Conservation (phyloP, 148 eudicot species). For the Salicornia ramosissima region DNA sequence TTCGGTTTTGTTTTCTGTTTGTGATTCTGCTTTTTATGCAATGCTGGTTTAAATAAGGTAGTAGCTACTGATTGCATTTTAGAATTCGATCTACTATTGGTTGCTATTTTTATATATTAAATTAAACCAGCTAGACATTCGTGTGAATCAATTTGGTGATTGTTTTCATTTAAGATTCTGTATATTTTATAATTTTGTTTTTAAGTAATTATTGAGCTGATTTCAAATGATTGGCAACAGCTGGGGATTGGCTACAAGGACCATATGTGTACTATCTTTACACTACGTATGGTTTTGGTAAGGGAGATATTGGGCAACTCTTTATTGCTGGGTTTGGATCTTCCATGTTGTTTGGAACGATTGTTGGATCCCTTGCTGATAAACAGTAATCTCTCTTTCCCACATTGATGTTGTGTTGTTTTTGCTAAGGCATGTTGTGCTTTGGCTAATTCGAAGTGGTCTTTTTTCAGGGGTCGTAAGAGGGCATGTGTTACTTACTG, state of each 20-base stretch:
- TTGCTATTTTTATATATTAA: not conserved
- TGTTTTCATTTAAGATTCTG: not conserved
- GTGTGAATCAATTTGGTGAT: not conserved
- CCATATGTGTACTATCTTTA: conserved; percentile 93
- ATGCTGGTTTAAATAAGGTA: not conserved
- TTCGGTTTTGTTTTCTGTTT: not conserved
- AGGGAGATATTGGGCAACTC: conserved; percentile 95
- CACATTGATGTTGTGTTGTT: not conserved
- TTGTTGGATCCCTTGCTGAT: conserved; percentile 92
- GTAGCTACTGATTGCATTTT: not conserved
- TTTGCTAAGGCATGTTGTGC: not conserved
- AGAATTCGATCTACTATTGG: not conserved
- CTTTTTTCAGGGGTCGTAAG: conserved; percentile 71
- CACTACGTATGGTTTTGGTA: conserved; percentile 74
- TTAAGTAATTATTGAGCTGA: not conserved
- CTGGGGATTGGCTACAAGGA: conserved; percentile 98
- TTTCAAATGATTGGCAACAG: conserved; percentile 26
- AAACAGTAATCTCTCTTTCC: conserved; percentile 48
- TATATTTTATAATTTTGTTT: not conserved
- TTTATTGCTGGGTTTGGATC: conserved; percentile 98
- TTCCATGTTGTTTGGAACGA: conserved; percentile 96
- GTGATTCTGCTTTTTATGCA: not conserved
- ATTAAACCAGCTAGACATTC: conserved; percentile 1
- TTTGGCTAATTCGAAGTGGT: conserved; percentile 1
- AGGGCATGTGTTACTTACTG: conserved; percentile 90